Base-by-base conservation (phyloP, 176 grass and related monocot species). In the Eleusine indica region DNA sequence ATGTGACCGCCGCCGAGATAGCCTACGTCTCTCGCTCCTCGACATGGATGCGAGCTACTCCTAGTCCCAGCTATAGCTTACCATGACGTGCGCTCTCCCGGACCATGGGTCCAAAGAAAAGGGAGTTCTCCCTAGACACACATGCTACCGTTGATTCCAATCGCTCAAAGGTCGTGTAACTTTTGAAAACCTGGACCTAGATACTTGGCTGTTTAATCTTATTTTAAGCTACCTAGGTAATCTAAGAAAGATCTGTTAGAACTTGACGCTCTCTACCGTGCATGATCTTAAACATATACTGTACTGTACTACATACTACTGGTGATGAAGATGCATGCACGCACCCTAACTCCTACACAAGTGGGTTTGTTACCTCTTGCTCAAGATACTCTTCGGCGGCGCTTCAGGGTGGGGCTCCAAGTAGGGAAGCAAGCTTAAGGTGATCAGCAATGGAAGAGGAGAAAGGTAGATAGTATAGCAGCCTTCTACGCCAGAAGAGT, bases 1-100 rank as follows among this genome's bases (percentile, higher is more conserved):
- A 82, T 82, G 67, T 78, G 58, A 73, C 79, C 83, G 6, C 3
- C 30, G 51, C 51, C 14, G 44, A 73, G 22, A 14, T 42, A 4
- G 10, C 14, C 14, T 9, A 15, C 66, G 37, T 60, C 46, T 66
- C 11, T 47, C 57, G 4, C 5, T 21, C 17, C 68, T 19, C 68
- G 62, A 75, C 38, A 48, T 52, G 63, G 70, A 57, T 40, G 43
- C 47, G 54, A 43, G 25, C 25, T 38, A 25, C 47, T 39, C 16
- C 11, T 53, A 17, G 9, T 3, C 17, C 5, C 13, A 19, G 54
- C 54, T 12, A 12, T 4, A 14, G 1, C 7, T 46, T 46, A 10
- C 9, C 66, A 35, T 65, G 47, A 28, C 70, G 81, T 75, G 16
- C 41, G 10, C 68, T 61, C 11, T 22, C n/a, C 32, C 14, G 53